Percentiles rank a stretch among this genome's conserved stretches.
phyloP scores from a whole-genome alignment of 257 asterid species.

The Lavandula angustifolia region DNA sequence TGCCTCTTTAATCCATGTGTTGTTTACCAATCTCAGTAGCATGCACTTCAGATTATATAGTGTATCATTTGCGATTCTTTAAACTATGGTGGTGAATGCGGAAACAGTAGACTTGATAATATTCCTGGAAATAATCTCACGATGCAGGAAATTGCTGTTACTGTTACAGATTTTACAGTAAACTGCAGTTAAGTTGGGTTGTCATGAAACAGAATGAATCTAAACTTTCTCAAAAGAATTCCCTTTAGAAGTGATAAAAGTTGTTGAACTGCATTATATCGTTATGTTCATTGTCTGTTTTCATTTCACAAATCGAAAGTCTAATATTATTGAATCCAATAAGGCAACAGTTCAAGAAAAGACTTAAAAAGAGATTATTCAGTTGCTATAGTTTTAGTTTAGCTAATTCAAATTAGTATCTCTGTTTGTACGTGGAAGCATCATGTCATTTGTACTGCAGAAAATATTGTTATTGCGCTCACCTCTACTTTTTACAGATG shows the following conservation, averaged over 20 bases:
- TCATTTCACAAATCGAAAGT: too few relatives aligned
- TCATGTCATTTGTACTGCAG: too few relatives aligned
- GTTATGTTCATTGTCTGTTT: too few relatives aligned
- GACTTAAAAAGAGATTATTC: too few relatives aligned
- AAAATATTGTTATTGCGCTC: constrained; percentile 19
- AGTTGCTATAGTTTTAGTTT: too few relatives aligned
- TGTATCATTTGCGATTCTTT: not conserved
- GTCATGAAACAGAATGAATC: not conserved
- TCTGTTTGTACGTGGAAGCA: too few relatives aligned
- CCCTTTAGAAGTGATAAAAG: too few relatives aligned
- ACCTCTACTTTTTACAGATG: constrained; percentile 49
- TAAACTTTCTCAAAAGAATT: too few relatives aligned
- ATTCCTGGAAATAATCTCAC: not conserved
- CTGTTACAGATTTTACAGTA: constrained; percentile 13
- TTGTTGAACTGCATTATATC: too few relatives aligned
- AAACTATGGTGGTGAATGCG: not conserved
- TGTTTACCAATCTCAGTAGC: not conserved
- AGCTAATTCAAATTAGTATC: too few relatives aligned
- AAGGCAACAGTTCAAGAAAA: too few relatives aligned
- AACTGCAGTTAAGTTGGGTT: not conserved
- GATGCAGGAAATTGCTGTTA: not conserved
- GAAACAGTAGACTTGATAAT: not conserved
- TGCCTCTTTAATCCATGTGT: not conserved
- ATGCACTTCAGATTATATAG: not conserved
- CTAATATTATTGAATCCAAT: too few relatives aligned